Evolutionary conservation across 768 basidiomycete species (phyloP), one percentile per base, ranked within the genome.

Genomic region (Kwoniella botswanensis): DNA sequence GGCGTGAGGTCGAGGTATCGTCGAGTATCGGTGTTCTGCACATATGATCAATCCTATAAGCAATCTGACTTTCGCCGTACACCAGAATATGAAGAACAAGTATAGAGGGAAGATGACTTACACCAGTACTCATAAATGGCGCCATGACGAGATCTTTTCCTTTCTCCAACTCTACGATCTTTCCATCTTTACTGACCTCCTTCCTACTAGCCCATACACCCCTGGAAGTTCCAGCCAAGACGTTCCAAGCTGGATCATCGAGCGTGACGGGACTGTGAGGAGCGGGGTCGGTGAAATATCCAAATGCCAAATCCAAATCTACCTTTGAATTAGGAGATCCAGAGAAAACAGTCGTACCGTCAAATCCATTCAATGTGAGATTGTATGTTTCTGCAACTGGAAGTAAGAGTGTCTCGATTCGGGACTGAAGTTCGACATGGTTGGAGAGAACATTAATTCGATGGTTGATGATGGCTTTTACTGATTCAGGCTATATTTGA

Each of bases 21-120:
- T 55, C 71, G 63, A 9, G 82, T 82, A 63, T 82, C 83, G 44
- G 84, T 85, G 64, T 84, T 84, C 68, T 70, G 35, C n/a, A 13
- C 22, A 21, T 9, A n/a, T n/a, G n/a, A n/a, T n/a, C n/a, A n/a
- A n/a, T n/a, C n/a, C n/a, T n/a, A n/a, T n/a, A n/a, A n/a, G n/a
- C n/a, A n/a, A n/a, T n/a, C n/a, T n/a, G n/a, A n/a, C n/a, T n/a
- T n/a, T n/a, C n/a, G n/a, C n/a, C n/a, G n/a, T n/a, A n/a, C n/a
- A n/a, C n/a, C n/a, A n/a, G n/a, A n/a, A n/a, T n/a, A n/a, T 35
- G 35, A 35, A 35, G 7, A 6, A 35, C 35, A 35, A 35, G 35
- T 35, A 35, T 9, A 60, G 6, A 35, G 35, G 29, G 35, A 4
- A 50, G 46, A 50, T 26, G 29, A 67, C 69, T 64, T 60, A 67